Evolutionary conservation across 768 basidiomycete genomes (phyloP).

Genomic region (Lactarius hengduanensis): DNA sequence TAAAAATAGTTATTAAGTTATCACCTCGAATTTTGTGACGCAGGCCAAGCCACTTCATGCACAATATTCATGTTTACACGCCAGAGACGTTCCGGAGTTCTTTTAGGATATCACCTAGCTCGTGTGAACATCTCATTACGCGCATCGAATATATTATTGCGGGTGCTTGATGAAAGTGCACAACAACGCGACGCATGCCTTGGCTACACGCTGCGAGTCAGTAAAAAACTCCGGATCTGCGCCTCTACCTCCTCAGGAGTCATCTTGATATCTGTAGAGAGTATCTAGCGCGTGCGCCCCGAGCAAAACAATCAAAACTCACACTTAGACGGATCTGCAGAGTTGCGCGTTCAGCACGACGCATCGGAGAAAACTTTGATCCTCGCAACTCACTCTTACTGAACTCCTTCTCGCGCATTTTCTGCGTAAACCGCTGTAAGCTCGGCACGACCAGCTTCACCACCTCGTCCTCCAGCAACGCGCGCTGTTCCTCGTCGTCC

Average conservation of each 20-base stretch:
- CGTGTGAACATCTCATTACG: no score
- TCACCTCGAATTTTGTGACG: no score
- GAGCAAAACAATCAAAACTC: conserved; percentile 31
- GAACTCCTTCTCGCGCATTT: conserved; percentile 77
- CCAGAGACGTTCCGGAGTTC: no score
- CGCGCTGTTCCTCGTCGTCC: conserved; percentile 62
- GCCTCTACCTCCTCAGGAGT: conserved; percentile 71
- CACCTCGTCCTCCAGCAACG: conserved; percentile 66
- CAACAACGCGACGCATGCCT: no score
- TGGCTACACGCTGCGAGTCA: conserved; percentile 11
- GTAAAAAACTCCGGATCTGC: conserved; percentile 64
- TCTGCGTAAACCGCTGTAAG: conserved; percentile 70
- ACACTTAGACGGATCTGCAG: conserved; percentile 71
- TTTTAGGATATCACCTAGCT: no score
- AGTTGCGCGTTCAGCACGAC: conserved; percentile 12
- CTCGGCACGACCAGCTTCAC: conserved; percentile 74
- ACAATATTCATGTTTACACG: no score
- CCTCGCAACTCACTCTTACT: conserved; percentile 64
- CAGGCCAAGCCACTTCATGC: no score
- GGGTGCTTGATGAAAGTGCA: background rate
- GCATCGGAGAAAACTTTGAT: background rate
- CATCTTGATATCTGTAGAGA: conserved; percentile 67
- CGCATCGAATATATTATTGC: no score
- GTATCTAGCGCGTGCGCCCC: background rate
- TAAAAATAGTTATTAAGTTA: no score